Percentiles rank a stretch among this genome's conserved stretches.
Conservation (phyloP, 176 grass and related monocot genomes). For the Pharus latifolius region DNA sequence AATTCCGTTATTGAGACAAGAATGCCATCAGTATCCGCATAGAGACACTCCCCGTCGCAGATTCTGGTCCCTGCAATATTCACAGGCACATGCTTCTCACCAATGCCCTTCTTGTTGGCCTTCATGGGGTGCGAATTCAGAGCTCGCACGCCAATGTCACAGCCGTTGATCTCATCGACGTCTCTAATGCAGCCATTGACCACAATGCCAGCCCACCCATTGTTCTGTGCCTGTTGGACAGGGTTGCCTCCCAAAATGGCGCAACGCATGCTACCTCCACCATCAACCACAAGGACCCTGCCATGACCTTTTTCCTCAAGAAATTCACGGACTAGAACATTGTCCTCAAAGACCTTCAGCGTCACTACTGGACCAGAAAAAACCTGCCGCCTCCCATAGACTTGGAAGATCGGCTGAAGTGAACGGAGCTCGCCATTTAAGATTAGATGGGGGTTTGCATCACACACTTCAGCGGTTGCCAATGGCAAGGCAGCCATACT, state of each 20-base stretch:
- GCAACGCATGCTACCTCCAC: slow-evolving; percentile 24
- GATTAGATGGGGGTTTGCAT: slow-evolving; percentile 11
- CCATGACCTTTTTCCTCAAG: slow-evolving; percentile 23
- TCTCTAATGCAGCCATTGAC: slow-evolving; percentile 31
- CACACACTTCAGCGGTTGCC: slow-evolving; percentile 22
- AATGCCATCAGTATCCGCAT: slow-evolving; percentile 31
- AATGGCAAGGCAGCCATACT: background rate
- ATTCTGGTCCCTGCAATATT: slow-evolving; percentile 10
- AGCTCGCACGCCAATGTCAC: slow-evolving; percentile 18
- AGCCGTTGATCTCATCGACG: slow-evolving; percentile 27
- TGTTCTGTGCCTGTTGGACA: slow-evolving; percentile 17
- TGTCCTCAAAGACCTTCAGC: slow-evolving; percentile 28
- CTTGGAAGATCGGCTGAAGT: slow-evolving; percentile 22
- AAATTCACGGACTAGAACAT: slow-evolving; percentile 17
- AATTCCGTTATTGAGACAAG: slow-evolving; percentile 19
- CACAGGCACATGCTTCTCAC: slow-evolving; percentile 24
- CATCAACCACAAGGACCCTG: slow-evolving; percentile 29
- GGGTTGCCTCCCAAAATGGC: slow-evolving; percentile 26
- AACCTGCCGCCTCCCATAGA: slow-evolving; percentile 4
- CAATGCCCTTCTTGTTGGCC: slow-evolving; percentile 22
- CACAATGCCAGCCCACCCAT: slow-evolving; percentile 16
- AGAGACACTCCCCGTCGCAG: slow-evolving; percentile 23
- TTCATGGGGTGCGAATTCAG: slow-evolving; percentile 10
- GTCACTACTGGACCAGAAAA: slow-evolving; percentile 27
- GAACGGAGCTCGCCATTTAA: slow-evolving; percentile 12